Base-by-base conservation (phyloP, 2,329 filamentous ascomycete species). In the Xylariaceae sp. region DNA sequence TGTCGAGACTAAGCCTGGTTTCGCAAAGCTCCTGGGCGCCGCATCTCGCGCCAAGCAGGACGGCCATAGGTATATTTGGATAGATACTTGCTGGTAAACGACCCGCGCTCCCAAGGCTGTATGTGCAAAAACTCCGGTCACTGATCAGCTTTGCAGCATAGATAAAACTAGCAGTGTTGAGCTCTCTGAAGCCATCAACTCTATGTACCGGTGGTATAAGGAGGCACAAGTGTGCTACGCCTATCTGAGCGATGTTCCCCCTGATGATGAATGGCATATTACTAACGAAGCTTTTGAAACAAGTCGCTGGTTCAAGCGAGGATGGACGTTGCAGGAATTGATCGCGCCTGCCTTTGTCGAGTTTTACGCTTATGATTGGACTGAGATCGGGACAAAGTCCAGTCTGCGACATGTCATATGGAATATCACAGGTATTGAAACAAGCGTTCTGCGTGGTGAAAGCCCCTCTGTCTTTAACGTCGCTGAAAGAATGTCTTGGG, bases 341-440 rank as follows among this genome's bases (percentile, higher is more conserved):
- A 4, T 45, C 11, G 43, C 43, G 8, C 38, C 43, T 16, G 13
- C 1, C 6, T 8, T 3, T 2, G 34, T 42, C 4, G 19, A 11
- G 9, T 66, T 69, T 43, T 65, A 54, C 46, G 48, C 59, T 29
- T 9, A 13, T 0, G 34, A 37, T 2, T 67, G 63, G 64, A 17
- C 24, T 0, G 39, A 32, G 1, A 41, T 63, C 61, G 56, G 36
- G 17, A 31, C 2, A 37, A 42, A 1, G 31, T 22, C 30, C 4
- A 24, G 49, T 15, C 34, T 60, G 4, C 31, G 35, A 2, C n/a
- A 33, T 2, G 9, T 34, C 6, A 44, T 61, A 13, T 36, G 41
- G 1, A 6, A 31, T 1, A 41, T 53, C 24, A 55, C 60, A 3
- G 39, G 47, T 6, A 58, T 65, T 19, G 39, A 48, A 3, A 17